Base-by-base conservation (phyloP, 1,139 yeast genomes). In the Meyerozyma guilliermondii region DNA sequence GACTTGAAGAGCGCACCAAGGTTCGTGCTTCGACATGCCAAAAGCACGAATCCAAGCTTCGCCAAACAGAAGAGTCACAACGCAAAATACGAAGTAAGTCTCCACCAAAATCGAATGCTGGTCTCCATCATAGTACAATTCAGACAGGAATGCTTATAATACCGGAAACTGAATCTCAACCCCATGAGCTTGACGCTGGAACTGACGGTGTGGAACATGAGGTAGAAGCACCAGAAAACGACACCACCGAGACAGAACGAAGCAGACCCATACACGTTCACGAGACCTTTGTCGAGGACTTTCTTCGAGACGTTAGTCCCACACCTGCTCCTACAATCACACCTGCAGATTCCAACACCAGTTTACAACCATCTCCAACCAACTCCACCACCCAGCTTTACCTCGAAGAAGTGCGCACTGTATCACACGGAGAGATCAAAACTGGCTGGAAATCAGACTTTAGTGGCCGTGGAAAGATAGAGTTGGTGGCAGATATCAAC, bases 381-480 rank as follows among this genome's bases (percentile, higher is more conserved):
- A 33, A 20, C 22, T 39, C 50, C 3, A 56, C 50, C 11, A 58
- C 59, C 41, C 63, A 77, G 17, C 56, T 84, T 11, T 83, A 76
- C 51, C 63, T 82, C 6, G 94, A 88, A 55, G 96, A 88, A 54
- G 74, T 77, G 1, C 71, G 92, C 37, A 79, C 87, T 1, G 71
- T 92, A 10, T 77, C 83, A 11, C 78, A 81, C 43, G 96, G 96
- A 6, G 95, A 87, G 46, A 64, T 88, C 56, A 87, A 85, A 58
- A 73, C 78, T 20, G 98, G 98, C 5, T 92, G 98, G 98, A 92
- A 92, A 61, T 81, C 95, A 0, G 98, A 94, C 62, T 91, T 84
- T 59, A 63, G 80, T 13, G 85, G 81, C 28, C 70, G 71, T 33
- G 98, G 97, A 6, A 73, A 76, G 46, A 82, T 89, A 44, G 96